These are phyloP conservation scores for Gnaphalium uliginosum DNA, from an alignment of 129 eudicot species.

Conservation along the genomic window DNA sequence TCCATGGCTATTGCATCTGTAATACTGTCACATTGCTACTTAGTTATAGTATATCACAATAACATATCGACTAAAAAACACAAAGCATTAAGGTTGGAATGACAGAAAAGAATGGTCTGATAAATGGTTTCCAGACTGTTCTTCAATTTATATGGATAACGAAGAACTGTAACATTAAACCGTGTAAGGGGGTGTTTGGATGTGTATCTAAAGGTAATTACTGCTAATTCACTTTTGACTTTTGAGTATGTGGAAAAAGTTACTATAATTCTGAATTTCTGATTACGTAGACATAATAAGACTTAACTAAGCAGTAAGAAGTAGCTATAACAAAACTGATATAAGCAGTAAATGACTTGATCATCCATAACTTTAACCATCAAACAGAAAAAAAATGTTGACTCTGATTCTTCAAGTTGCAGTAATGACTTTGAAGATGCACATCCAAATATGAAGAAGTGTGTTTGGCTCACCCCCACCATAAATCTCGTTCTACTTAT, in stretches of 20 bases:
- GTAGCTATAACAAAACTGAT: conserved; percentile 4
- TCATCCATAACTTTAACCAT: not conserved
- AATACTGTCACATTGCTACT: conserved; percentile 48
- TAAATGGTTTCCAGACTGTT: not conserved
- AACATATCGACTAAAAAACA: not conserved
- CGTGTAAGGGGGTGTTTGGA: conserved; percentile 3
- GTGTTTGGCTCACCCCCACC: not conserved
- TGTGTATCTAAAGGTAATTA: not conserved
- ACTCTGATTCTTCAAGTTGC: conserved; percentile 14
- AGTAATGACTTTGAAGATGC: not conserved
- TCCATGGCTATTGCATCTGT: conserved; percentile 85
- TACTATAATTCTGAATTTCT: not conserved
- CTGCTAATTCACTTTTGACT: not conserved
- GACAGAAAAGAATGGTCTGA: too few relatives aligned
- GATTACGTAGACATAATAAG: not conserved
- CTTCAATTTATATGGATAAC: not conserved
- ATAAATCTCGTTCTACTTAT: not conserved
- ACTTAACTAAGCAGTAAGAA: not conserved
- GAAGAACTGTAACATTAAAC: not conserved
- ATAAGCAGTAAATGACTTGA: not conserved
- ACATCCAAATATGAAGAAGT: not conserved
- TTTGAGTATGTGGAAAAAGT: not conserved
- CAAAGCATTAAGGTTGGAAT: conserved; percentile 7
- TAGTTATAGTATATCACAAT: conserved; percentile 19
- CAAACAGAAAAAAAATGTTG: not conserved